Evolutionary conservation across 139 green algal species (phyloP), one percentile per base, ranked within the genome.

Genomic region (Nannochloris sp.): DNA sequence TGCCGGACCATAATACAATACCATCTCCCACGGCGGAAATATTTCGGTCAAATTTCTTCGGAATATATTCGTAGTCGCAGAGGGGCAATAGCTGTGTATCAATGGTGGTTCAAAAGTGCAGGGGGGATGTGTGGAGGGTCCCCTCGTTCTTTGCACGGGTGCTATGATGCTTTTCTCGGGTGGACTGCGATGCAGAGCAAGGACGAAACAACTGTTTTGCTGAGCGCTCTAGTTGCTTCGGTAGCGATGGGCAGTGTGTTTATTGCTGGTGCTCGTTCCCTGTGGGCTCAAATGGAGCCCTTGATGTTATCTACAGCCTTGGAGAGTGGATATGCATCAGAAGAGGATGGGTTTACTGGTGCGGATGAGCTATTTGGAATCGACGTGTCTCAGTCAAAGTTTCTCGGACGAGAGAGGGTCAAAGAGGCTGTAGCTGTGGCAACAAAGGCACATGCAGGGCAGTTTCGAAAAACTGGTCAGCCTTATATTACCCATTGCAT

Each of bases 401-500:
- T 84, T 65, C 78, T 94, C 29, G n/a, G 17, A 10, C 53, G 72
- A 2, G 76, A 74, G 0, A 25, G 44, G 1, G 81, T 96, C 25
- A 48, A 77, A 48, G 48, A 51, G 20, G 90, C 92, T 4, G 80
- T 83, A 8, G 73, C 85, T 1, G 96, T 95, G 81, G 92, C 92
- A 20, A 86, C 79, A 4, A 36, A 51, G 6, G 87, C 86, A 2
- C 91, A 97, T 68, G 56, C 59, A 30, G 86, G 82, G 5, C 71
- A 72, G 59, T 63, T 68, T 46, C 80, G 92, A 31, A 88, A 86
- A 61, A 96, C 88, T 6, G 83, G 87, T 3, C 80, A 96, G 67
- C 86, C 91, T 0, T 98, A 98, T 64, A 79, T 97, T 0, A 74
- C 64, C 2, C 92, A 98, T 73, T 96, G 88, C 82, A 80, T 98